Percentiles rank a stretch among this genome's conserved stretches.
Evolutionary conservation across 2,329 filamentous ascomycete species (phyloP).

Genomic region (Sporothrix humicola): DNA sequence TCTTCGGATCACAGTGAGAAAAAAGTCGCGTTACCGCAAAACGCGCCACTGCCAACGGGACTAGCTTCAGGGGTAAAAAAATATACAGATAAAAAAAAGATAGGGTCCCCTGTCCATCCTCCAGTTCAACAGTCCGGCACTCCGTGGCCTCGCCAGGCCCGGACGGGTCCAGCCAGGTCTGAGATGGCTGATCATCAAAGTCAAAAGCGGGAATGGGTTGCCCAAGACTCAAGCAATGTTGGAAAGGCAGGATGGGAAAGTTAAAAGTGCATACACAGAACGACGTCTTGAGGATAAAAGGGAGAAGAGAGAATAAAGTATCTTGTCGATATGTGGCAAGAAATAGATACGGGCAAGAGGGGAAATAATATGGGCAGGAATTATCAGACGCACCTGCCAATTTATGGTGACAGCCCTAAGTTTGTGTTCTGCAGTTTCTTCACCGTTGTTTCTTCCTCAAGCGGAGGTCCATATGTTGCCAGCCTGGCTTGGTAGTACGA

Average conservation of each 20-base stretch:
- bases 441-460: slow-evolving; percentile 17
- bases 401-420: background rate
- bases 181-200: background rate
- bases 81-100: background rate
- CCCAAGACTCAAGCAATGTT: background rate
- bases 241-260: background rate
- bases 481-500: background rate
- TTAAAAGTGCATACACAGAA: too few relatives aligned
- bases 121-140: background rate
- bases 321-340: background rate
- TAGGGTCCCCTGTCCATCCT: background rate
- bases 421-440: background rate
- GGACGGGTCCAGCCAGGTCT: background rate
- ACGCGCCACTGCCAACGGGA: slow-evolving; percentile 6
- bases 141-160: background rate
- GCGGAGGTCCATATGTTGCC: background rate
- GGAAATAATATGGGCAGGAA: background rate
- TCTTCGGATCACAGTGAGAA: background rate
- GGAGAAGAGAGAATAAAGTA: too few relatives aligned
- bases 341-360: background rate
- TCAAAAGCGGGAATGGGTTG: background rate
- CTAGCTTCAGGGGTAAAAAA: slow-evolving; percentile 25
- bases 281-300: too few relatives aligned
- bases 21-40: slow-evolving; percentile 20
- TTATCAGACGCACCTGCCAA: background rate